Base-by-base conservation (phyloP, 768 basidiomycete species). In the Lactarius sp. region DNA sequence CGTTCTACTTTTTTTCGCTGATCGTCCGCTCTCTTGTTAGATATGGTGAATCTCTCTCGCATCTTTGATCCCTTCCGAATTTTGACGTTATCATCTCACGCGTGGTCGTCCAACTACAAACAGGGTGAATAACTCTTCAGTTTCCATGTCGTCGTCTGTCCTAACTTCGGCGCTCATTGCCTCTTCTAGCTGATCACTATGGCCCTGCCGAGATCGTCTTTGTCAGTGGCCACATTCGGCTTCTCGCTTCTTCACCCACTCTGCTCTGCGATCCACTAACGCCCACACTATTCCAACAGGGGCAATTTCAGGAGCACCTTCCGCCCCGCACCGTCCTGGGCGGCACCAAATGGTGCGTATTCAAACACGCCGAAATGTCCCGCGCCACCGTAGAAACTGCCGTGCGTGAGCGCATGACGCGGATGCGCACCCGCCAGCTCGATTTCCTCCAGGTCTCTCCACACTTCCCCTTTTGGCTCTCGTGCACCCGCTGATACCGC, bases 341-440 rank as follows among this genome's bases (percentile, higher is more conserved):
- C 49, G 89, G 87, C 1, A 94, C 92, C 2, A 94, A 94, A 71
- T 94, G 89, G 90, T 92, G 90, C 72, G 82, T 90, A 14, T 92
- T 92, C 76, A 78, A 81, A 61, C 75, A 76, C 34, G 76, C 78
- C 16, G 73, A 73, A 14, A 77, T 82, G 1, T 80, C 87, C 3
- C 82, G 81, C 7, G 73, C 77, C 36, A 73, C 80, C 57, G 88
- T 91, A 54, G 78, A 85, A 68, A 80, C 79, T 9, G 86, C 82
- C 10, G 79, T 92, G 14, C 78, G 80, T 64, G 88, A 92, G 69
- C 84, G 90, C 55, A 80, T 88, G 75, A 78, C 79, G 31, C 85
- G 88, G 42, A 90, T 88, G 84, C 80, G 80, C 56, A 78, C 79
- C 0, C 73, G 70, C 22, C 75, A 77, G 44, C 75, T 92, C 61